Evolutionary conservation across 2,329 filamentous ascomycete species (phyloP).

Genomic region (Ceratocystis ficicola): DNA sequence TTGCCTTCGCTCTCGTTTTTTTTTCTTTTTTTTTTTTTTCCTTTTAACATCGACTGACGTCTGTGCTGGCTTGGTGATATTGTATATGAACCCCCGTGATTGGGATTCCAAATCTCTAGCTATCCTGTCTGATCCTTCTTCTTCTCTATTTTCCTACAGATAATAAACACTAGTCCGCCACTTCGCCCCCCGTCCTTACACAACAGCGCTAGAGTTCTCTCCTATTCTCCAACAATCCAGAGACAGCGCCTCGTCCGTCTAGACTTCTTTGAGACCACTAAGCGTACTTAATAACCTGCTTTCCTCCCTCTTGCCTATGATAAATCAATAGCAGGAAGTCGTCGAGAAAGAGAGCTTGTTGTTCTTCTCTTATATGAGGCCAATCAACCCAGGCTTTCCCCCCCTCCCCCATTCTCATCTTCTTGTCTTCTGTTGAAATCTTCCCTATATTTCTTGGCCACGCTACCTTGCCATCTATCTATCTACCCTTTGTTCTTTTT

Average conservation of each 20-base stretch:
- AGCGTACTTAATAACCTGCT: neutral
- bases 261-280: neutral
- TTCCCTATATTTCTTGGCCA: neutral
- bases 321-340: neutral
- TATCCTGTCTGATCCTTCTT: neutral
- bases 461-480: neutral
- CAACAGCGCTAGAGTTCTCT: neutral
- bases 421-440: neutral
- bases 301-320: neutral
- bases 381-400: too few relatives aligned
- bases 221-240: conserved; percentile 1
- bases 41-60: neutral
- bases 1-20: neutral
- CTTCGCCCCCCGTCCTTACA: neutral
- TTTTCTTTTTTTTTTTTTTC: neutral
- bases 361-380: neutral
- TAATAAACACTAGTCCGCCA: neutral
- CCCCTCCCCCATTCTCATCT: neutral
- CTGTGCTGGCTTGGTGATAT: conserved; percentile 10
- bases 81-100: neutral
- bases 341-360: neutral
- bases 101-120: neutral
- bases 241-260: neutral
- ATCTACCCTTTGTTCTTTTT: neutral
- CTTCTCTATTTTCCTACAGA: neutral